Evolutionary conservation across 352 stramenopile species (phyloP).

Genomic region (Ophiocytium majus): DNA sequence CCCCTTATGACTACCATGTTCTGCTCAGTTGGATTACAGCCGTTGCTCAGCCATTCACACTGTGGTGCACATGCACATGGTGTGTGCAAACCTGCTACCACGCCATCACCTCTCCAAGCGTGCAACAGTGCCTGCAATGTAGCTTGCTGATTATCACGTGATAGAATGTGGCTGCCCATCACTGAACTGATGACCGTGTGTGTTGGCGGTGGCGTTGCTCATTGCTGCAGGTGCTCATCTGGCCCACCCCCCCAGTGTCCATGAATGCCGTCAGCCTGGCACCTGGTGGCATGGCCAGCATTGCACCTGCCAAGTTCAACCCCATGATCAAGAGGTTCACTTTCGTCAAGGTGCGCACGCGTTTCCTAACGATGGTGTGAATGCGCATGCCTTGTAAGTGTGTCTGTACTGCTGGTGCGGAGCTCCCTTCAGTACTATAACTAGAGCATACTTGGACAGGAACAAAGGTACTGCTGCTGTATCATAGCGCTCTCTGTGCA

Average conservation of each 20-base stretch:
- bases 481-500: no score
- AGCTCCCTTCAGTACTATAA: no score
- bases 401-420: no score
- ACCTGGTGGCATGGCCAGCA: constrained; percentile 1
- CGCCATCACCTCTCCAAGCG: no score
- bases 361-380: no score
- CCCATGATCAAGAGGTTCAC: constrained; percentile 9
- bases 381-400: no score
- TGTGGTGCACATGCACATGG: not conserved
- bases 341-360: constrained; percentile 18
- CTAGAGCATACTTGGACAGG: no score
- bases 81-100: not conserved
- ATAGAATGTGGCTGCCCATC: no score
- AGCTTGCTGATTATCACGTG: no score
- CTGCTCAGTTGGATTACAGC: not conserved
- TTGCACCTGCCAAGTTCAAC: constrained; percentile 5
- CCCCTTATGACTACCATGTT: not conserved
- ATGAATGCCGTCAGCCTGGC: not conserved
- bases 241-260: not conserved
- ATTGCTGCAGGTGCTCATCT: constrained; percentile 7
- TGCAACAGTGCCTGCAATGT: no score
- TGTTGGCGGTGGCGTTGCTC: no score
- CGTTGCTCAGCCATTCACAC: not conserved
- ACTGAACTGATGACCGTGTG: not conserved
- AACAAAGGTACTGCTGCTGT: no score